Evolutionary conservation across 768 basidiomycete genomes (phyloP).

Genomic region (Porpolomopsis calyptriformis): DNA sequence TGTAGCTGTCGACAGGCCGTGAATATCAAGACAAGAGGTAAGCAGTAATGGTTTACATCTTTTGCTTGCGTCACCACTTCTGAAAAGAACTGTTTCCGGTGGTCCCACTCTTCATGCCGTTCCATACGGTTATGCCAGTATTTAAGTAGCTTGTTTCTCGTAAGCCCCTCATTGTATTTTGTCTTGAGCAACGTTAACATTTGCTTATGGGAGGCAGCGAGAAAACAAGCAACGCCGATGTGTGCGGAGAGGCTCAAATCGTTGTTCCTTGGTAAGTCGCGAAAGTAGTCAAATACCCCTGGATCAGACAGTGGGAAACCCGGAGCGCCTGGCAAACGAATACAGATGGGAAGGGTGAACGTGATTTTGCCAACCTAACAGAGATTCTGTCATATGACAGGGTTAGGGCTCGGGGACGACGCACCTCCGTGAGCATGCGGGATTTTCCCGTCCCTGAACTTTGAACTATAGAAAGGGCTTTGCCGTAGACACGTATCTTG

Average conservation of each 20-base stretch:
- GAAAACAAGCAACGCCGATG: conserved; percentile 8
- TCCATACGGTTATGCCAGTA: conserved; percentile 12
- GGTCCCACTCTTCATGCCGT: not conserved
- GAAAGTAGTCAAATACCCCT: conserved; percentile 8
- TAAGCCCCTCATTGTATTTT: not conserved
- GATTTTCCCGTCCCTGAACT: conserved; percentile 15
- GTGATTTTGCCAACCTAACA: conserved; percentile 7
- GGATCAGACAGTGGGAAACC: conserved; percentile 9
- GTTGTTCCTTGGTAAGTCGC: not conserved
- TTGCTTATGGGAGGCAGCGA: conserved; percentile 9
- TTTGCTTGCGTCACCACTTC: not conserved
- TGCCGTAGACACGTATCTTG: not conserved
- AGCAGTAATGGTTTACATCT: not conserved
- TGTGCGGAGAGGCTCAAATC: conserved; percentile 3
- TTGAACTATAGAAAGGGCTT: conserved; percentile 9
- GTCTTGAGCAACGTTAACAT: conserved; percentile 8
- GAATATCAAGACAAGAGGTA: not conserved
- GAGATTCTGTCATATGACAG: not conserved
- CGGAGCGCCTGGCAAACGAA: conserved; percentile 4
- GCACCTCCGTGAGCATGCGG: conserved; percentile 10
- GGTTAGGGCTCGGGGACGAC: not conserved
- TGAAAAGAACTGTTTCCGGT: not conserved
- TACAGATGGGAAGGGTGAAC: conserved; percentile 13
- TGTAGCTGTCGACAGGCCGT: not conserved
- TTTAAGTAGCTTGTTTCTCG: conserved; percentile 1